A percentile compares a stretch with the other conserved stretches of the same genome.
Evolutionary conservation across 306 rosid species (phyloP).

Genomic region (Rosa lucieae): DNA sequence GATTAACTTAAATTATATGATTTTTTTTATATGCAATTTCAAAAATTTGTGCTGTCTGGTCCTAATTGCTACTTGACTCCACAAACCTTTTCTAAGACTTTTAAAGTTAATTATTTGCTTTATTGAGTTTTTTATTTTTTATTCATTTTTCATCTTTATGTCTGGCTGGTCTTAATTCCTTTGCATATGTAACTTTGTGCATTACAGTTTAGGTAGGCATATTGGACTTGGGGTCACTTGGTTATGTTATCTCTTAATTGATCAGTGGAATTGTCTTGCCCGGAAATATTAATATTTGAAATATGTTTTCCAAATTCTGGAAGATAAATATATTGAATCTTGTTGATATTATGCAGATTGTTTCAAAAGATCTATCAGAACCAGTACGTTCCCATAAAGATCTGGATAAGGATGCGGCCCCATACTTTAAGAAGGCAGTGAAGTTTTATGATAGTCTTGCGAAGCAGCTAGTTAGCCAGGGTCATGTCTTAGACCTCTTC

Average conservation of each 20-base stretch:
- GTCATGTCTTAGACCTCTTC: slow-evolving; percentile 88
- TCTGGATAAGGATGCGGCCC: slow-evolving; percentile 97
- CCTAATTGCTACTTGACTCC: background rate
- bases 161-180: background rate
- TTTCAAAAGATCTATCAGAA: slow-evolving; percentile 86
- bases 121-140: background rate
- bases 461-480: slow-evolving; percentile 91
- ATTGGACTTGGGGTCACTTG: background rate
- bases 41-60: background rate
- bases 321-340: slow-evolving; percentile 25
- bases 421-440: slow-evolving; percentile 88
- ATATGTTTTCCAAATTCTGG: slow-evolving; percentile 10
- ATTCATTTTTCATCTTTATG: background rate
- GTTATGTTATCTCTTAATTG: background rate
- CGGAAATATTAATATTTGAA: background rate
- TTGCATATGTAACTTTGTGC: background rate
- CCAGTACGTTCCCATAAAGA: slow-evolving; percentile 98
- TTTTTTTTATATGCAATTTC: background rate
- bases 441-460: slow-evolving; percentile 83
- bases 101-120: background rate
- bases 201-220: background rate
- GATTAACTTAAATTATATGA: background rate
- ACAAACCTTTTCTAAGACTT: background rate
- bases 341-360: slow-evolving; percentile 60
- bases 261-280: background rate